Evolutionary conservation across 257 asterid genomes (phyloP), one percentile per base, ranked within the genome.

Genomic region (Solanum phureja): DNA sequence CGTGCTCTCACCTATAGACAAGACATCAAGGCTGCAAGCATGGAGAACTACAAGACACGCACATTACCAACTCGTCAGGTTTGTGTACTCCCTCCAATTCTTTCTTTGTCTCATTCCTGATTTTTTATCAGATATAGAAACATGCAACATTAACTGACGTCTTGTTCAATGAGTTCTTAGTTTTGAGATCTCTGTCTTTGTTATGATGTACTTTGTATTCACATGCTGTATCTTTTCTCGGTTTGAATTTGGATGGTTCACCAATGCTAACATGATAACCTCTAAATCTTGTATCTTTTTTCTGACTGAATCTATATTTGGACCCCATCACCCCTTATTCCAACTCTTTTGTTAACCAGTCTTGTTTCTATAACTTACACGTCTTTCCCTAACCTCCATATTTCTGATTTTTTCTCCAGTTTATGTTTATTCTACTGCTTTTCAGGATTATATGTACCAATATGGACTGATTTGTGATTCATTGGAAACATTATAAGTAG

Each of bases 51-150:
- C 92, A 95, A 92, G 88, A 91, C 93, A n/a, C 92, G 94, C 58
- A 79, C 89, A 73, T 96, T 96, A 89, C 98, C 98, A 56, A 96
- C 99, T 1, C 98, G 85, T 73, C 97, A 96, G 98, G 98, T 96
- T 96, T 82, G 91, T 87, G 24, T 73, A 27, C 49, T 73, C 75
- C 84, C 71, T 82, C 29, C 76, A 35, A 8, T 72, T n/a, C 46
- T 56, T 89, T 81, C 16, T 34, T 34, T 34, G 37, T 69, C 40
- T 64, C 64, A 46, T 69, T 69, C 38, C 31, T 29, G 38, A 29
- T 29, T 69, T 66, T 68, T 68, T 16, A 27, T 68, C 74, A 68
- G 19, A 68, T 68, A 68, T 68, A 68, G 37, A 27, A 68, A 27
- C 74, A 68, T 24, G 35, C 9, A 66, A 24, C 19, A 2, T 11